Evolutionary conservation across 768 basidiomycete species (phyloP), one percentile per base, ranked within the genome.

Genomic region (Phaffia tasmanica): DNA sequence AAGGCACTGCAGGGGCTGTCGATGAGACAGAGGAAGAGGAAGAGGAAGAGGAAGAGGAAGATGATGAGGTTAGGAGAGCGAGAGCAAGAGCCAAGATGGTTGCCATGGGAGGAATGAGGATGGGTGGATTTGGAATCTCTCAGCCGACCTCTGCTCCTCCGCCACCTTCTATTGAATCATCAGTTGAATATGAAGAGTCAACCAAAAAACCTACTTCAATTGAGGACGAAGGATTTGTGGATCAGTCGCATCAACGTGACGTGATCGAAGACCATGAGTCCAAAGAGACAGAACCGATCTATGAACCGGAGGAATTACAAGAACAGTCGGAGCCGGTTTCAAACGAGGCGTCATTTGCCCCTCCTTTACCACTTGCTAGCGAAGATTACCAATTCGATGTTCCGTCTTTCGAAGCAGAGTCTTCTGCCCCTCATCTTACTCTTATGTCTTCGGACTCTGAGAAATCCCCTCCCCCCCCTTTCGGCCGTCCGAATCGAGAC

Each of bases 401-500:
- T 64, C 25, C 62, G 49, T 48, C 63, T 2, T 68, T 72, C n/a
- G 74, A 74, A 54, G 71, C 72, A 18, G 71, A 68, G 1, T 30
- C 66, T 1, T 55, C 32, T 49, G 23, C 59, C 18, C 46, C 42
- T 42, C 27, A 8, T 32, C 42, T 3, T 23, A 53, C 9, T 14
- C 29, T 5, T 63, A 63, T 1, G 67, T 69, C 21, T 18, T 47
- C 15, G 35, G 61, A 64, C 21, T 70, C 70, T 19, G 67, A 65
- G 16, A 65, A 50, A 4, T 66, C 69, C 16, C 62, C 60, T 25
- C 79, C 75, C 1, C 73, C 81, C 9, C 81, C 82, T 1, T 81
- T 82, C 3, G 80, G 75, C 23, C 74, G 63, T 42, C 69, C 80
- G 32, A 73, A 72, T 47, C 78, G 77, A 7, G 80, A 3, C 76